These are phyloP conservation scores for Pythium scleroteichum DNA, from an alignment of 352 stramenopile species.

Conservation along the genomic window DNA sequence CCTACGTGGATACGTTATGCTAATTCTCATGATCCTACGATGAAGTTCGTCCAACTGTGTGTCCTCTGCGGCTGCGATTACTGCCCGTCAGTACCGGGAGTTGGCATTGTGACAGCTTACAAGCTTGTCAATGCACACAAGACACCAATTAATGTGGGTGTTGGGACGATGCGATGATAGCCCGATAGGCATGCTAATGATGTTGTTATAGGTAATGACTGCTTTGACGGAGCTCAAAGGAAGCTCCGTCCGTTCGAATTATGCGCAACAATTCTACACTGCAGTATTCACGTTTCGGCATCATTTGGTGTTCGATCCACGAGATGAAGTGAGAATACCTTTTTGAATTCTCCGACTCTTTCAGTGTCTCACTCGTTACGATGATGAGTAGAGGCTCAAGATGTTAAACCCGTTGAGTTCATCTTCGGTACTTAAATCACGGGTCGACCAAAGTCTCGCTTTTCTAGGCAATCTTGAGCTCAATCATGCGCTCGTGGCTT, in stretches of 20 bases:
- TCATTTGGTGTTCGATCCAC: slow-evolving; percentile 86
- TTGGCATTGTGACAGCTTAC: slow-evolving; percentile 87
- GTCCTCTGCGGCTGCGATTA: slow-evolving; percentile 91
- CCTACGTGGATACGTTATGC: slow-evolving; percentile 3
- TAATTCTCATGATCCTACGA: background rate
- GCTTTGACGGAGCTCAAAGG: slow-evolving; percentile 56
- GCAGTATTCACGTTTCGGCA: slow-evolving; percentile 88
- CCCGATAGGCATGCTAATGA: too few relatives aligned
- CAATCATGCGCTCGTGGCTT: slow-evolving; percentile 45
- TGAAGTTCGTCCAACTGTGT: slow-evolving; percentile 80
- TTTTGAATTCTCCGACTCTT: too few relatives aligned
- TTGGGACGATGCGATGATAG: too few relatives aligned
- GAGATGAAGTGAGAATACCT: slow-evolving; percentile 53
- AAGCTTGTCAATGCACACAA: slow-evolving; percentile 61
- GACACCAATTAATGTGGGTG: slow-evolving; percentile 38
- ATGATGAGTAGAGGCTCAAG: slow-evolving; percentile 56
- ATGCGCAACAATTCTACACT: slow-evolving; percentile 46
- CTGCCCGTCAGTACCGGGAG: slow-evolving; percentile 63
- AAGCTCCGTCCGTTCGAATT: slow-evolving; percentile 41
- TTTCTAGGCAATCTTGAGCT: slow-evolving; percentile 77
- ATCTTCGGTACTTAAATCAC: slow-evolving; percentile 55
- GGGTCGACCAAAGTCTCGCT: slow-evolving; percentile 51
- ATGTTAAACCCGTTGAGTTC: slow-evolving; percentile 70
- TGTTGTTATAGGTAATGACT: slow-evolving; percentile 44
- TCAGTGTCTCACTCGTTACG: too few relatives aligned